Percentiles rank a stretch among this genome's conserved stretches.
Conservation (phyloP, 2,329 filamentous ascomycete genomes). For the Coniochaeta hoffmannii region DNA sequence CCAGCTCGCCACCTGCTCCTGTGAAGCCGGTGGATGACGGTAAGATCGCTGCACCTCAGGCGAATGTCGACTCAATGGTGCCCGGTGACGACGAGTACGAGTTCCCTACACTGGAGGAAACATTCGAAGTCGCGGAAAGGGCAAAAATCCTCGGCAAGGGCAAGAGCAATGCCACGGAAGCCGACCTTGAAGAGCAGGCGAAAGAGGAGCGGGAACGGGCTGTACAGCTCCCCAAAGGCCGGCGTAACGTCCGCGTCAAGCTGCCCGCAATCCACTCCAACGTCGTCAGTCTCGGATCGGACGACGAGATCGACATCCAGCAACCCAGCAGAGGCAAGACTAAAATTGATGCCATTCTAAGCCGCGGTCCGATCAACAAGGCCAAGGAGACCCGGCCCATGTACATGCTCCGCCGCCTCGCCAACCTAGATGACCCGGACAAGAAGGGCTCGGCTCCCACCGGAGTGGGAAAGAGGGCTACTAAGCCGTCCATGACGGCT, state of each 20-base stretch:
- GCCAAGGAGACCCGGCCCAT: constrained; percentile 57
- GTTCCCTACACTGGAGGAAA: constrained; percentile 29
- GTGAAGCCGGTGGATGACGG: constrained; percentile 19
- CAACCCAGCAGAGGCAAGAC: constrained; percentile 35
- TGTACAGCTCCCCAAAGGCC: constrained; percentile 17
- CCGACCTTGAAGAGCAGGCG: constrained; percentile 12
- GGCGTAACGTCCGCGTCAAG: constrained; percentile 44
- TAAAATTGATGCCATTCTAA: constrained; percentile 58
- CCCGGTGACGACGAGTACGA: constrained; percentile 23
- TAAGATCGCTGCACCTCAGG: background rate
- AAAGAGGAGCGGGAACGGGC: background rate
- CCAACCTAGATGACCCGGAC: constrained; percentile 59
- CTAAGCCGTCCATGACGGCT: constrained; percentile 54
- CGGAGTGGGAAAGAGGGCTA: constrained; percentile 21
- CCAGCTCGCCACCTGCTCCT: constrained; percentile 55
- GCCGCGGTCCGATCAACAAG: constrained; percentile 57
- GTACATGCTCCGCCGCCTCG: constrained; percentile 63
- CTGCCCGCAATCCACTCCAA: constrained; percentile 34
- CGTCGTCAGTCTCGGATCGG: constrained; percentile 34
- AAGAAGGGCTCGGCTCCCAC: constrained; percentile 34
- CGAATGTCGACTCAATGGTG: background rate
- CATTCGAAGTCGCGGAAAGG: constrained; percentile 21
- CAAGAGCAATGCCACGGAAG: constrained; percentile 47
- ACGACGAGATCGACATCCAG: constrained; percentile 59
- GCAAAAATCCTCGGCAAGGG: constrained; percentile 40